These are phyloP conservation scores for Camillea tinctor DNA, from an alignment of 2,329 filamentous ascomycete genomes.

Conservation along the genomic window DNA sequence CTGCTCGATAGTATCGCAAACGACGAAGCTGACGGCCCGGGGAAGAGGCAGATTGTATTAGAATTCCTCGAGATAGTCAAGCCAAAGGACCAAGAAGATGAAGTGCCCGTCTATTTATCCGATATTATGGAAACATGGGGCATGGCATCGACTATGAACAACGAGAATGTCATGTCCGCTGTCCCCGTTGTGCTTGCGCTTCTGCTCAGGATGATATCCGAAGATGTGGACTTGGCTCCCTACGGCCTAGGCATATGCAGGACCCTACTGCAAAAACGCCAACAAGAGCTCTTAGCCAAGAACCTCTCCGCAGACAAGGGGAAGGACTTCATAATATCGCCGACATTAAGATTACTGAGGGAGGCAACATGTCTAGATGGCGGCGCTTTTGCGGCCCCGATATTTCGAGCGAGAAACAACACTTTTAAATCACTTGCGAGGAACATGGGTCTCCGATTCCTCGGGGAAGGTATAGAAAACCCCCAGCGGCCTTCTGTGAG, in stretches of 20 bases:
- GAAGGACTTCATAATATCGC: slow-evolving; percentile 86
- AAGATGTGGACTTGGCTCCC: slow-evolving; percentile 69
- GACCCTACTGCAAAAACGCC: slow-evolving; percentile 75
- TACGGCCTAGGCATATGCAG: slow-evolving; percentile 78
- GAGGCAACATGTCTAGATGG: slow-evolving; percentile 87
- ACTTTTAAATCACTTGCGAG: slow-evolving; percentile 78
- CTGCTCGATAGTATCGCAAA: slow-evolving; percentile 65
- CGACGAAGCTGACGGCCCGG: slow-evolving; percentile 46
- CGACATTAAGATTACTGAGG: slow-evolving; percentile 78
- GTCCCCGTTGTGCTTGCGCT: slow-evolving; percentile 79
- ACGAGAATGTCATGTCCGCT: slow-evolving; percentile 77
- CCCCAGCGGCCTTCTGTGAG: slow-evolving; percentile 73
- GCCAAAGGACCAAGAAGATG: slow-evolving; percentile 51
- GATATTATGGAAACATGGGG: slow-evolving; percentile 89
- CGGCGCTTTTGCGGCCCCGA: slow-evolving; percentile 71
- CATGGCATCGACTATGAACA: slow-evolving; percentile 74
- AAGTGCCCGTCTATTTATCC: slow-evolving; percentile 63
- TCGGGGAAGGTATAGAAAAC: slow-evolving; percentile 61
- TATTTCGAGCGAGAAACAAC: slow-evolving; percentile 75
- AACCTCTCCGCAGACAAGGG: slow-evolving; percentile 77
- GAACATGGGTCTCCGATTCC: slow-evolving; percentile 71
- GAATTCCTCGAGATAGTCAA: slow-evolving; percentile 64
- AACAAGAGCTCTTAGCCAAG: slow-evolving; percentile 76
- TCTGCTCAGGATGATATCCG: slow-evolving; percentile 75
- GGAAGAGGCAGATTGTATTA: slow-evolving; percentile 59